These are phyloP conservation scores for Hypoxylon sp. DNA, from an alignment of 2,329 filamentous ascomycete species.

Conservation along the genomic window DNA sequence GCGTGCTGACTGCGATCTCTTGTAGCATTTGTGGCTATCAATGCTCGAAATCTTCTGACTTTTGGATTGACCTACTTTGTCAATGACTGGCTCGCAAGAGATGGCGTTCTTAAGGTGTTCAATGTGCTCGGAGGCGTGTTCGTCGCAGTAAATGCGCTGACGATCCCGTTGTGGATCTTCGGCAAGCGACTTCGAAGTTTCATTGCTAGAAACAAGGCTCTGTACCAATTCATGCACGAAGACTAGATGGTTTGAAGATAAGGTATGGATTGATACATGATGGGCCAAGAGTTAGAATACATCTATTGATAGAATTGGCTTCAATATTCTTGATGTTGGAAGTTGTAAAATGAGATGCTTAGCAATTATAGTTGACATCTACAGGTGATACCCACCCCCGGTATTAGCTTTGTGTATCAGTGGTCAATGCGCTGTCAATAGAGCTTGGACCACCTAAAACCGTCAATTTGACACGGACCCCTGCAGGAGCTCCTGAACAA, in stretches of 20 bases:
- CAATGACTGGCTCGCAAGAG: constrained; percentile 56
- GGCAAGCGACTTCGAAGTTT: constrained; percentile 61
- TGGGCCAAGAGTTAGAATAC: not conserved
- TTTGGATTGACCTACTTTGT: constrained; percentile 62
- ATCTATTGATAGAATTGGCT: too few relatives aligned
- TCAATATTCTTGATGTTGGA: not conserved
- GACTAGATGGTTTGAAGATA: constrained; percentile 34
- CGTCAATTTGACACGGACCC: constrained; percentile 31
- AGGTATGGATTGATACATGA: not conserved
- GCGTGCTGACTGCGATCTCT: constrained; percentile 7
- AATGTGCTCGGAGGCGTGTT: constrained; percentile 58
- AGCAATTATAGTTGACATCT: not conserved
- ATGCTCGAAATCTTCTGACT: constrained; percentile 62
- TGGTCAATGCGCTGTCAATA: constrained; percentile 17
- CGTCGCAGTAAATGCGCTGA: constrained; percentile 59
- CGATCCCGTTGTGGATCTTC: constrained; percentile 64
- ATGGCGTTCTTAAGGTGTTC: constrained; percentile 56
- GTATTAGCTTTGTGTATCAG: not conserved
- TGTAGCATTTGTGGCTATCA: constrained; percentile 64
- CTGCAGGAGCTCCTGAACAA: constrained; percentile 46
- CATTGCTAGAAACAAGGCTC: constrained; percentile 57
- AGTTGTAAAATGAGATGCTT: constrained; percentile 7
- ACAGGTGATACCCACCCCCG: not conserved
- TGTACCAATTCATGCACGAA: constrained; percentile 50
- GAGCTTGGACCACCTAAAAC: not conserved